Evolutionary conservation across 169 alveolate species (phyloP).

Genomic region (Plasmodium malariae): DNA sequence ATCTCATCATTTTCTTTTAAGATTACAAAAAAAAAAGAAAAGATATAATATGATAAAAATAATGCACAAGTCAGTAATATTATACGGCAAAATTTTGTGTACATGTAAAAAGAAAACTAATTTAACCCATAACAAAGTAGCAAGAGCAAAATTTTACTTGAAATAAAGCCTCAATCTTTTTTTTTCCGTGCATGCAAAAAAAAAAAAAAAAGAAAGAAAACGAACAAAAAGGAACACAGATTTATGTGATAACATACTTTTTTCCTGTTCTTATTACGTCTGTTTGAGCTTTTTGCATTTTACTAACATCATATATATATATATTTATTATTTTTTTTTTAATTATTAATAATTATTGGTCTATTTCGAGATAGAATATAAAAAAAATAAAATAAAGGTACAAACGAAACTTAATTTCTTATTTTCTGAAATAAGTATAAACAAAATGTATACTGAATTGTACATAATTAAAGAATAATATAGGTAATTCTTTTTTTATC

Average conservation of each 20-base stretch:
- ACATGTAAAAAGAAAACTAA: too few relatives aligned
- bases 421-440: neutral
- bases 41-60: too few relatives aligned
- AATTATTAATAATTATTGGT: too few relatives aligned
- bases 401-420: neutral
- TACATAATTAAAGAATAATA: slow-evolving; percentile 6
- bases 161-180: slow-evolving; percentile 2
- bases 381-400: neutral
- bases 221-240: neutral
- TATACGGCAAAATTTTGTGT: too few relatives aligned
- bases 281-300: neutral
- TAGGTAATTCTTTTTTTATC: neutral
- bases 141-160: neutral
- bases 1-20: neutral
- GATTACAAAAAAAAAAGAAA: slow-evolving; percentile 3
- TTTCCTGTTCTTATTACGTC: neutral
- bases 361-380: neutral
- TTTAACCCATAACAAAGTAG: too few relatives aligned
- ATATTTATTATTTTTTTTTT: too few relatives aligned
- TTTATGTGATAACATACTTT: neutral
- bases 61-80: too few relatives aligned
- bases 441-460: neutral
- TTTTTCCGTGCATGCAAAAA: slow-evolving; percentile 6
- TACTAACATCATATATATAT: too few relatives aligned
- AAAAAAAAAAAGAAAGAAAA: neutral